Conservation (phyloP, 2,329 filamentous ascomycete genomes). For the Pyricularia pennisetigena region DNA sequence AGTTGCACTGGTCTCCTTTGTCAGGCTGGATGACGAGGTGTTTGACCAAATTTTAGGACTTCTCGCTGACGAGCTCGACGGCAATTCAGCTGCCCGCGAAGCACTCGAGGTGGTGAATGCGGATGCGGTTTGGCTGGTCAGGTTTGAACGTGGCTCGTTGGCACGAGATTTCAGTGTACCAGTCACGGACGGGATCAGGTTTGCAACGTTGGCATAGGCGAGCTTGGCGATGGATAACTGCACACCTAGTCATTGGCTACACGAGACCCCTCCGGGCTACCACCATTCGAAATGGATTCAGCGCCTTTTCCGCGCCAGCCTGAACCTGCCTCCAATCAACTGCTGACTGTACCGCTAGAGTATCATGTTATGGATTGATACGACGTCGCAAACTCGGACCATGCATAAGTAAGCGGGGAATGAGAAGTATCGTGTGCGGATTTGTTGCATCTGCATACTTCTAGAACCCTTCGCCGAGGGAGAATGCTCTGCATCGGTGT, state of each 20-base stretch:
- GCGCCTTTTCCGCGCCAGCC: background rate
- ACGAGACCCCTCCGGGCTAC: background rate
- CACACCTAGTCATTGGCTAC: background rate
- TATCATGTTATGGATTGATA: background rate
- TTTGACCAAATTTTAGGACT: constrained; percentile 64
- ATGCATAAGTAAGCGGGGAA: background rate
- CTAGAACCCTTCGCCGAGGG: background rate
- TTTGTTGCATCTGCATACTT: background rate
- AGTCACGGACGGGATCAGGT: constrained; percentile 8
- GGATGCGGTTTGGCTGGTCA: constrained; percentile 67
- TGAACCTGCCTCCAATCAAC: background rate
- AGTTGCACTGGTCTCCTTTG: constrained; percentile 48
- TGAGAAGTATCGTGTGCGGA: background rate
- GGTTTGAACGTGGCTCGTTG: constrained; percentile 36
- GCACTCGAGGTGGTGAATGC: constrained; percentile 56
- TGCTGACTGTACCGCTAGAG: background rate
- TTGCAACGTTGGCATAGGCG: constrained; percentile 5
- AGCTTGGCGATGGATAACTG: background rate
- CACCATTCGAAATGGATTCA: background rate
- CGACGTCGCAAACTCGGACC: background rate
- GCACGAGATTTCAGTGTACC: constrained; percentile 24
- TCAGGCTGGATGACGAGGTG: constrained; percentile 55
- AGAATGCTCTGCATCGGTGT: background rate
- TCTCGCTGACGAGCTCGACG: constrained; percentile 39
- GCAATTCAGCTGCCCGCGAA: constrained; percentile 35